Conservation (phyloP, 768 basidiomycete species). For the Hortiboletus flavorubellus region DNA sequence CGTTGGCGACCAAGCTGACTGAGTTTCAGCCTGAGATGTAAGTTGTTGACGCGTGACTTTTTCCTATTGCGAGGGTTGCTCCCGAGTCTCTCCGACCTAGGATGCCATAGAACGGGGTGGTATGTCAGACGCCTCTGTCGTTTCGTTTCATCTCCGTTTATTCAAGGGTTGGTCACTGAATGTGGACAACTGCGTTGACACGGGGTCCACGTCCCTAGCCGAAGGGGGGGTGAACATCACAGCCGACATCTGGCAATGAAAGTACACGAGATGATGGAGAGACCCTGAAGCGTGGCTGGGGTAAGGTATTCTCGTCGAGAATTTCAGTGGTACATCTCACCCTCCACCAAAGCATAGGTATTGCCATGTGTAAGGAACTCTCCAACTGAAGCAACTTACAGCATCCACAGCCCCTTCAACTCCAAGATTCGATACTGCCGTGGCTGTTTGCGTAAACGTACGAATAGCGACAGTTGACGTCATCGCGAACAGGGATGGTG, state of each 20-base stretch:
- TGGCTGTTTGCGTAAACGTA: slow-evolving; percentile 15
- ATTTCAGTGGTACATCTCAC: background rate
- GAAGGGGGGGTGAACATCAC: background rate
- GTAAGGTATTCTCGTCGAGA: background rate
- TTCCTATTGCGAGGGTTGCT: slow-evolving; percentile 53
- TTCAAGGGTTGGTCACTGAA: background rate
- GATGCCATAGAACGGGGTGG: background rate
- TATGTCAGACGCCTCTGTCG: background rate
- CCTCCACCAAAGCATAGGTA: background rate
- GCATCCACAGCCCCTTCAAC: background rate
- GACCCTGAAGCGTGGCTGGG: background rate
- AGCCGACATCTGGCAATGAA: background rate
- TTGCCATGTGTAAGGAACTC: slow-evolving; percentile 7
- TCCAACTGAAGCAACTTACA: slow-evolving; percentile 5
- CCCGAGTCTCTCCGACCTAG: background rate
- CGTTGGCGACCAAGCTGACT: slow-evolving; percentile 54
- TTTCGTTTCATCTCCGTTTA: background rate
- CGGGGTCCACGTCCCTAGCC: background rate
- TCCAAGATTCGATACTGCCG: slow-evolving; percentile 41
- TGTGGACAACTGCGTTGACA: background rate
- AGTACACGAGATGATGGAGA: background rate
- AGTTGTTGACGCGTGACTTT: slow-evolving; percentile 60
- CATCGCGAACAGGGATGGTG: background rate
- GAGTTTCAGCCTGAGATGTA: slow-evolving; percentile 47
- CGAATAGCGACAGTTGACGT: slow-evolving; percentile 5